Base-by-base conservation (phyloP, 2,329 filamentous ascomycete species). In the Trichophyton mentagrophytes region DNA sequence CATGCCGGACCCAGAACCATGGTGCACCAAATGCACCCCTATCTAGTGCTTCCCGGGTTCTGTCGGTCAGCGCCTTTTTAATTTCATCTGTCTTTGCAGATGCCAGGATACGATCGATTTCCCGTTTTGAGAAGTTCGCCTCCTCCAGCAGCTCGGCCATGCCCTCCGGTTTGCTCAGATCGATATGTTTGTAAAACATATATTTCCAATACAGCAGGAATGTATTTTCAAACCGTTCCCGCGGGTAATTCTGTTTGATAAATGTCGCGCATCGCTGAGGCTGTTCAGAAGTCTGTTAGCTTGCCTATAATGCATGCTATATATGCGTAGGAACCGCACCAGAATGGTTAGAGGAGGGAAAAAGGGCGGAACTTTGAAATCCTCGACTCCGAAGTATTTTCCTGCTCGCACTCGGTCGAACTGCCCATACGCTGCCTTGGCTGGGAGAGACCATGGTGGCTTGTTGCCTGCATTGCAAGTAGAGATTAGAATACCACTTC, bases 1-100 rank as follows among this genome's bases (percentile, higher is more conserved):
- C 70, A 66, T 86, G 83, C 17, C 77, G 79, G 2, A 85, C 87
- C 80, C 84, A 85, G 63, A 88, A 77, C 88, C 88, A 92, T 1
- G 89, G 89, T 57, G 84, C 83, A 0, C 89, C 89, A 71, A 88
- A 92, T 0, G 88, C 88, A 0, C 88, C 88, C 42, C 82, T 80
- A 15, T 63, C 58, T 3, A 89, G 70, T 0, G 82, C 86, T 64
- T 79, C 78, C 62, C 82, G 77, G 17, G 87, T 90, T 49, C 79
- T 79, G 3, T 72, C 75, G 62, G 80, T 79, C 30, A 89, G 72
- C n/a, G 69, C 72, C 61, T 79, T 72, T 68, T 84, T 84, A 66
- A 73, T 75, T 64, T 80, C 73, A 3, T 78, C 76, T 22, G 77
- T 77, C 5, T 69, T 72, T 0, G 80, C 77, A 0, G 79, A 82